Percentiles rank a stretch among this genome's conserved stretches.
Evolutionary conservation across 2,329 filamentous ascomycete species (phyloP).

Genomic region (Blastomyces silverae): DNA sequence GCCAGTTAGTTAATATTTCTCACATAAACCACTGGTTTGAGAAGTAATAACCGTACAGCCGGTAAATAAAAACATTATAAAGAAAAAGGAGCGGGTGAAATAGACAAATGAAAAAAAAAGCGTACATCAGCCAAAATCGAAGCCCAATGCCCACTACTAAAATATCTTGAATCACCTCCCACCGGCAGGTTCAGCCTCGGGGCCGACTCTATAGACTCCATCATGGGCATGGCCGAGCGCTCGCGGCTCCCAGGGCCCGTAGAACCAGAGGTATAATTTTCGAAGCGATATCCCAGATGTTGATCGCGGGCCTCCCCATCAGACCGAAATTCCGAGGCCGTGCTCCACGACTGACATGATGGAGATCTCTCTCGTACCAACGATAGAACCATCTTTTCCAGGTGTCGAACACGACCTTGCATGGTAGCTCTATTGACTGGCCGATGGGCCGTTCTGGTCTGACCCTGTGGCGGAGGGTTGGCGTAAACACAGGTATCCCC

Average conservation of each 20-base stretch:
- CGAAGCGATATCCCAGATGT: not conserved
- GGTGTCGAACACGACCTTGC: constrained; percentile 7
- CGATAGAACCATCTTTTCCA: constrained; percentile 3
- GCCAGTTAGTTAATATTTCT: not conserved
- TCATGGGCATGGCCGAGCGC: constrained; percentile 32
- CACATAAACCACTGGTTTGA: not conserved
- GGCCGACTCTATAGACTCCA: constrained; percentile 46
- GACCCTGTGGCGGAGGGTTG: constrained; percentile 37
- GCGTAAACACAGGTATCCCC: constrained; percentile 50
- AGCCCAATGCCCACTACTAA: constrained; percentile 11
- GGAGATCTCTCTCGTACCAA: constrained; percentile 2
- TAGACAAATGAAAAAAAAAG: not conserved
- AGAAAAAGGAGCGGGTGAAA: not conserved
- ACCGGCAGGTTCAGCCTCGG: constrained; percentile 46
- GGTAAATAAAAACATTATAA: not conserved
- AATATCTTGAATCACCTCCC: constrained; percentile 2
- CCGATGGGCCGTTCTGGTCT: constrained; percentile 36
- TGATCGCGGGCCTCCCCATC: not conserved
- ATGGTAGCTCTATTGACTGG: constrained; percentile 63
- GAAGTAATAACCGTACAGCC: not conserved
- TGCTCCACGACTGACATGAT: not conserved
- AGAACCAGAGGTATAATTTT: constrained; percentile 22
- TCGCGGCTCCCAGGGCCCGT: constrained; percentile 36
- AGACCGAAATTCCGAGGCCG: not conserved
- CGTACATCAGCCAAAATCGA: constrained; percentile 11